A percentile compares a stretch with the other conserved stretches of the same genome.
Evolutionary conservation across 495 filamentous ascomycete species (phyloP).

Genomic region (Friedmanniomyces endolithicus): DNA sequence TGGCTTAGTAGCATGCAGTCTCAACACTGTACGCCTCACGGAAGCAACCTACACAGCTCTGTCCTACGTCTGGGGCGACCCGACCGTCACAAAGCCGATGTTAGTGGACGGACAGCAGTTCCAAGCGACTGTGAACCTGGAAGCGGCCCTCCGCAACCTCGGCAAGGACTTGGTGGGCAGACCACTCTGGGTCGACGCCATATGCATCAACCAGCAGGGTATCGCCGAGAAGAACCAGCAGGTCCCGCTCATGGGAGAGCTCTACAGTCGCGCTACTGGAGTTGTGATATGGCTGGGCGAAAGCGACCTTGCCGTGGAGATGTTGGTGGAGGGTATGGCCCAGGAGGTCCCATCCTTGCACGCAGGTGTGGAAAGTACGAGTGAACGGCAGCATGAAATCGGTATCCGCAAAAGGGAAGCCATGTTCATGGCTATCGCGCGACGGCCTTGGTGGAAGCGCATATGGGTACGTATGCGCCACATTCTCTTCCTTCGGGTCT

Average conservation of each 20-base stretch:
- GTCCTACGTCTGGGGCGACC: conserved; percentile 11
- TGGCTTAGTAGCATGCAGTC: not conserved
- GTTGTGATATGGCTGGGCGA: conserved; percentile 21
- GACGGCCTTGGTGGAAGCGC: too few species aligned
- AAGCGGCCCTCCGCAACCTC: not conserved
- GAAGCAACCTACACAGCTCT: conserved; percentile 1
- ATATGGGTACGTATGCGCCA: too few species aligned
- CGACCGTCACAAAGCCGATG: not conserved
- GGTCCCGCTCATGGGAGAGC: conserved; percentile 13
- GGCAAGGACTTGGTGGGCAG: not conserved
- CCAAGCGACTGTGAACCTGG: not conserved
- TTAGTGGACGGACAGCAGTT: not conserved
- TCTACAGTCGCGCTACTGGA: conserved; percentile 13
- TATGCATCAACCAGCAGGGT: conserved; percentile 15
- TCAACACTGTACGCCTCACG: not conserved
- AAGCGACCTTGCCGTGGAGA: not conserved
- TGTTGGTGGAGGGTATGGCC: not conserved
- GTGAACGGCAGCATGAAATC: too few species aligned
- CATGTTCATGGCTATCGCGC: too few species aligned
- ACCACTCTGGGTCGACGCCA: conserved; percentile 3
- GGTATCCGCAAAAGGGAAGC: too few species aligned
- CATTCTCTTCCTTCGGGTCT: too few species aligned
- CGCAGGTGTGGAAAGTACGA: too few species aligned
- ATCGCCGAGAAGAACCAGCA: conserved; percentile 14
- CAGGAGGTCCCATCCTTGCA: too few species aligned